Percentiles rank a stretch among this genome's conserved stretches.
Evolutionary conservation across 495 filamentous ascomycete genomes (phyloP).

Genomic region (Annulohypoxylon moriforme): DNA sequence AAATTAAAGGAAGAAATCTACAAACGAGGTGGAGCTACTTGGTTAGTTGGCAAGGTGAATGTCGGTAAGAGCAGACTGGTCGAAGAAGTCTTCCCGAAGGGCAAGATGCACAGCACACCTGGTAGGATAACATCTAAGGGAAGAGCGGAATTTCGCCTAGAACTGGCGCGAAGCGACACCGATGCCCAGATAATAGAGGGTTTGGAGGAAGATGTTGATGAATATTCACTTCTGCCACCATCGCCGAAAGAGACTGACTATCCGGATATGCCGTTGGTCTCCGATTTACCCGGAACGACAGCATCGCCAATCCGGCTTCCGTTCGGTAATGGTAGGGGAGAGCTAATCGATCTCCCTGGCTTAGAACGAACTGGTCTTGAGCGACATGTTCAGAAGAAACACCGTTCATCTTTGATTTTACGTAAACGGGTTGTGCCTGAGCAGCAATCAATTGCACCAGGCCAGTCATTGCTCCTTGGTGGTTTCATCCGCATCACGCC

Average conservation of each 20-base stretch:
- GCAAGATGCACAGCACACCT: slow-evolving; percentile 61
- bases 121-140: slow-evolving; percentile 35
- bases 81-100: slow-evolving; percentile 85
- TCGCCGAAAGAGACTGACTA: slow-evolving; percentile 75
- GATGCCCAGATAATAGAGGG: slow-evolving; percentile 42
- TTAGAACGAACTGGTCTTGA: slow-evolving; percentile 78
- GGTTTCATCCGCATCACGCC: slow-evolving; percentile 92
- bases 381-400: slow-evolving; percentile 69
- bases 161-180: slow-evolving; percentile 37
- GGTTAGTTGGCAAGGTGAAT: slow-evolving; percentile 98
- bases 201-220: slow-evolving; percentile 40
- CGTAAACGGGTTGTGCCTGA: slow-evolving; percentile 72
- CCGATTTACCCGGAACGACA: slow-evolving; percentile 89
- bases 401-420: slow-evolving; percentile 80
- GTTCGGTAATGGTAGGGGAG: slow-evolving; percentile 84
- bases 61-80: slow-evolving; percentile 96
- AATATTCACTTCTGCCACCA: slow-evolving; percentile 74
- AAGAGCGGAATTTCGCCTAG: slow-evolving; percentile 32
- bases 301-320: slow-evolving; percentile 91
- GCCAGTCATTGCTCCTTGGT: slow-evolving; percentile 85
- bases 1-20: slow-evolving; percentile 85
- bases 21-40: slow-evolving; percentile 83
- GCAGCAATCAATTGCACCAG: slow-evolving; percentile 76
- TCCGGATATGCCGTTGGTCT: slow-evolving; percentile 84
- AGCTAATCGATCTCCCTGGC: slow-evolving; percentile 95